phyloP scores from a whole-genome alignment of 352 stramenopile species.

The Globisporangium paddicum region DNA sequence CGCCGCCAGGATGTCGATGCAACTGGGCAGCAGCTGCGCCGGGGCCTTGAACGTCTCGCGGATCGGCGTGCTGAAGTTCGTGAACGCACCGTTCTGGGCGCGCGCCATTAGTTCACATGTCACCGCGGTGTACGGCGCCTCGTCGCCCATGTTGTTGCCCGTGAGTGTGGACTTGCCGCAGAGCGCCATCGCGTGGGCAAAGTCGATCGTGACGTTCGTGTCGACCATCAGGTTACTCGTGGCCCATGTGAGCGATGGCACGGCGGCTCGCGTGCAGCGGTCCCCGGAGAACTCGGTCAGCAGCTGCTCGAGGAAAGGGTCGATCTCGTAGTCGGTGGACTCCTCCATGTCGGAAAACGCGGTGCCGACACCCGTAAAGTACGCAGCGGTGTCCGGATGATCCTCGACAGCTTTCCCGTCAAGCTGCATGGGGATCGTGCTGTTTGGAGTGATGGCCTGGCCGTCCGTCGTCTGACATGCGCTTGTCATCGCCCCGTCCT shows the following conservation, averaged over 20 bases:
- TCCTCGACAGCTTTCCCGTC: conserved; percentile 20
- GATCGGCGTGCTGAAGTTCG: conserved; percentile 64
- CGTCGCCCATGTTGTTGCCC: conserved; percentile 21
- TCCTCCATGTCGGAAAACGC: conserved; percentile 36
- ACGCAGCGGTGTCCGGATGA: conserved; percentile 16
- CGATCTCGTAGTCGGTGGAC: conserved; percentile 51
- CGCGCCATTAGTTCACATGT: conserved; percentile 62
- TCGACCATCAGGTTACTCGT: conserved; percentile 34
- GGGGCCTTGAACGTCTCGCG: conserved; percentile 44
- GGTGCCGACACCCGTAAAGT: conserved; percentile 15
- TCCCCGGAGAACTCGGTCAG: conserved; percentile 49
- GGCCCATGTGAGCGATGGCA: conserved; percentile 33
- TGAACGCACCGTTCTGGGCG: conserved; percentile 70
- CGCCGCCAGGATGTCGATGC: conserved; percentile 39
- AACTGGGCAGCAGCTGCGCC: conserved; percentile 43
- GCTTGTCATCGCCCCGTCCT: conserved; percentile 27
- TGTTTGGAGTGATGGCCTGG: conserved; percentile 9
- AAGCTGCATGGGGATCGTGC: conserved; percentile 28
- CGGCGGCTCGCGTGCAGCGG: conserved; percentile 25
- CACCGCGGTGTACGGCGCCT: conserved; percentile 48
- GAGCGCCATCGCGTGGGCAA: conserved; percentile 43
- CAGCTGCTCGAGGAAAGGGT: conserved; percentile 48
- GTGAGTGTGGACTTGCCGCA: conserved; percentile 46
- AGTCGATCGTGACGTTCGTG: conserved; percentile 35
- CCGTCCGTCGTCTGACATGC: conserved; percentile 19